These are phyloP conservation scores for Gnomoniopsis sp. DNA, from an alignment of 2,329 filamentous ascomycete genomes.

Conservation along the genomic window DNA sequence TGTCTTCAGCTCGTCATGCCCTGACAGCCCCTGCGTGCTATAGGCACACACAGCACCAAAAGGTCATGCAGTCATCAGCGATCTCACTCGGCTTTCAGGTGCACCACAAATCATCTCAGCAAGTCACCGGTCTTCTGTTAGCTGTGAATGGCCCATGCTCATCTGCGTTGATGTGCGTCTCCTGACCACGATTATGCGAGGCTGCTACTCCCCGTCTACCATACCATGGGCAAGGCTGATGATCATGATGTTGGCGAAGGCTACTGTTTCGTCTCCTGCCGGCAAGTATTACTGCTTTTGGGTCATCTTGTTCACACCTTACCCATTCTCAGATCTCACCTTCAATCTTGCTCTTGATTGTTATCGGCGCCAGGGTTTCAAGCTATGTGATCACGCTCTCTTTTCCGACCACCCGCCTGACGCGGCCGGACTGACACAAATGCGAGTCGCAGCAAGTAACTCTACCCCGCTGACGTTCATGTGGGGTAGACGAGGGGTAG, in stretches of 20 bases:
- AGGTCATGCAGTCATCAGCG: background rate
- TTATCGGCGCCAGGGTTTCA: background rate
- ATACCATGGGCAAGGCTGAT: background rate
- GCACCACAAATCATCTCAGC: background rate
- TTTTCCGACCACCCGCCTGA: background rate
- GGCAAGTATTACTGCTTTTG: background rate
- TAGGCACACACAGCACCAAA: background rate
- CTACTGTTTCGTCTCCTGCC: background rate
- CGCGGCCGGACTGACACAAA: background rate
- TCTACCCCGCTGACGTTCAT: background rate
- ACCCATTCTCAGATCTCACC: background rate
- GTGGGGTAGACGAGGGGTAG: background rate
- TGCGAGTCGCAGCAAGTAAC: background rate
- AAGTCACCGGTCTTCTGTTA: no score
- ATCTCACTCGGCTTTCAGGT: background rate
- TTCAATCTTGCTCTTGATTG: background rate
- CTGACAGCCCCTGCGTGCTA: background rate
- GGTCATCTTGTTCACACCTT: background rate
- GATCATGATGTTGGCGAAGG: background rate
- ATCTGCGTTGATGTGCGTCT: background rate
- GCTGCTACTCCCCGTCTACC: background rate
- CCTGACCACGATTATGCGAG: background rate
- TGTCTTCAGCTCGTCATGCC: background rate
- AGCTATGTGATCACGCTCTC: background rate
- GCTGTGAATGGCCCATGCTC: background rate